These are phyloP conservation scores for Zygosaccharomyces pseudorouxii DNA, from an alignment of 805 yeast genomes.

Conservation along the genomic window DNA sequence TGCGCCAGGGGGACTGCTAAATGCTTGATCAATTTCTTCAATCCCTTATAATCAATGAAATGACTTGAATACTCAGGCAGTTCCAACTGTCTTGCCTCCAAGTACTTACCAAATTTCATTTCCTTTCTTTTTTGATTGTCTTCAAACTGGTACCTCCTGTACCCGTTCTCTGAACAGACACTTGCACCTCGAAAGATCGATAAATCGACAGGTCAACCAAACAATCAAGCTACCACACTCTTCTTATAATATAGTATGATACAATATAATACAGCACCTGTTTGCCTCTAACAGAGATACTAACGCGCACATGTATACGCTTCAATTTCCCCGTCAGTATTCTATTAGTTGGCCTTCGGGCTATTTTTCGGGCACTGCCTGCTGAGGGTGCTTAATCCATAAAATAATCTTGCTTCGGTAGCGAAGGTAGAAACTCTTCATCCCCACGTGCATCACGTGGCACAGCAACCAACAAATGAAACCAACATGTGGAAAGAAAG, in stretches of 20 bases:
- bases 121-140: neutral
- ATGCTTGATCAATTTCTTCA: constrained; percentile 86
- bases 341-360: neutral
- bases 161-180: neutral
- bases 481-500: too few relatives aligned
- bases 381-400: too few relatives aligned
- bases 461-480: too few relatives aligned
- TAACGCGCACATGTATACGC: neutral
- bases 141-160: neutral
- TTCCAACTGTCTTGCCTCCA: constrained; percentile 91
- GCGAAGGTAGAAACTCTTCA: too few relatives aligned
- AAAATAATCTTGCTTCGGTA: too few relatives aligned
- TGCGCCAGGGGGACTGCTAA: constrained; percentile 47
- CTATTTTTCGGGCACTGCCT: too few relatives aligned
- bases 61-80: constrained; percentile 92
- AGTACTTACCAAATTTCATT: constrained; percentile 90
- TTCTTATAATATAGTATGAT: neutral
- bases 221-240: neutral
- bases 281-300: neutral
- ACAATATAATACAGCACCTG: neutral
- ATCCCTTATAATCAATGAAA: constrained; percentile 90
- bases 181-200: too few relatives aligned
- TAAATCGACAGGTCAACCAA: neutral
- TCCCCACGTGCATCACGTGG: constrained; percentile 7
- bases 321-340: neutral